A percentile compares a stretch with the other conserved stretches of the same genome.
Evolutionary conservation across 345 rosid genomes (phyloP).

Genomic region (Luvunga scandens): DNA sequence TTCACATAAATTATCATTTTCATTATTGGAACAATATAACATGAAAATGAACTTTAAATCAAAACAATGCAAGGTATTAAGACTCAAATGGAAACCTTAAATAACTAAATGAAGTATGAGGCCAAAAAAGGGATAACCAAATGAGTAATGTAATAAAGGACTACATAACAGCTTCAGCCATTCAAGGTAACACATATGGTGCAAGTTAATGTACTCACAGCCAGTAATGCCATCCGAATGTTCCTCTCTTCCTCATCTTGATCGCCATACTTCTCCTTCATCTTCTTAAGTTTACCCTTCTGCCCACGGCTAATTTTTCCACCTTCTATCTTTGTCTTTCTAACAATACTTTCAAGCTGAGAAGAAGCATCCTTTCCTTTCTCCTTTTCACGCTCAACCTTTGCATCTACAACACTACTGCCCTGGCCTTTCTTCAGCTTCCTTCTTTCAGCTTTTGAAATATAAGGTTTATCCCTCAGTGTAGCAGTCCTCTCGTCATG

Average conservation of each 20-base stretch:
- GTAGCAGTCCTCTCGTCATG: constrained; percentile 46
- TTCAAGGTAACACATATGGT: neutral
- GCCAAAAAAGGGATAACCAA: neutral
- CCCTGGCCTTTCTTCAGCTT: constrained; percentile 78
- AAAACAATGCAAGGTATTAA: neutral
- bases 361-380: constrained; percentile 32
- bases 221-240: constrained; percentile 82
- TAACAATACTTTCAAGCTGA: constrained; percentile 38
- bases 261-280: constrained; percentile 94
- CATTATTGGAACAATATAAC: neutral
- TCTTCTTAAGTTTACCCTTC: constrained; percentile 86
- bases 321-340: constrained; percentile 47
- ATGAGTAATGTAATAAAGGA: neutral
- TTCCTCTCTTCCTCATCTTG: constrained; percentile 96
- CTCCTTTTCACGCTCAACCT: constrained; percentile 38
- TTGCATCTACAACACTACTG: constrained; percentile 30
- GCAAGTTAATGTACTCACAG: constrained; percentile 56
- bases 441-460: constrained; percentile 91
- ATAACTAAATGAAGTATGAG: neutral
- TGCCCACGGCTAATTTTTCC: constrained; percentile 87
- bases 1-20: constrained; percentile 17
- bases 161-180: neutral
- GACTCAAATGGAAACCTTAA: neutral
- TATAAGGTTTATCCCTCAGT: constrained; percentile 60
- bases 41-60: neutral